Evolutionary conservation across 2,329 filamentous ascomycete genomes (phyloP).

Genomic region (Phyllosticta capitalensis): DNA sequence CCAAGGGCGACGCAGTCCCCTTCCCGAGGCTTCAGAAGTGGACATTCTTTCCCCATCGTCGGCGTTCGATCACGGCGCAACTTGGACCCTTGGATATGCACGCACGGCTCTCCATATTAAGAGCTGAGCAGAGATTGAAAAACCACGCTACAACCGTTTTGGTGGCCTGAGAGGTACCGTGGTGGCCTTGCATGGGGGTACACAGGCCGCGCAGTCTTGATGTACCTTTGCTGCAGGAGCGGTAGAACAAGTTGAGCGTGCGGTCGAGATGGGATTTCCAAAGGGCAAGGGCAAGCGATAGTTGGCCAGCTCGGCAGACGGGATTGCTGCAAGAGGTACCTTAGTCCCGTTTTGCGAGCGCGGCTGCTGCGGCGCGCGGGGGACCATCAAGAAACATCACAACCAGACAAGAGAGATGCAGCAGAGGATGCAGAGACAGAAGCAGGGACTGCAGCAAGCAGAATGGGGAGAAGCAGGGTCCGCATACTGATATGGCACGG

Average conservation of each 20-base stretch:
- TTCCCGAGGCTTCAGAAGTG: background rate
- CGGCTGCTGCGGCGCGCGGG: background rate
- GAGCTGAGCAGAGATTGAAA: background rate
- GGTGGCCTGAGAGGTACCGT: background rate
- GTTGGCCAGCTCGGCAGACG: background rate
- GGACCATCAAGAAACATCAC: background rate
- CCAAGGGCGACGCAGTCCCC: background rate
- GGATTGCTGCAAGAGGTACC: background rate
- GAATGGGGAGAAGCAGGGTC: background rate
- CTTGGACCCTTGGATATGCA: background rate
- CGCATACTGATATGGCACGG: background rate
- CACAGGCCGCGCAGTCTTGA: background rate
- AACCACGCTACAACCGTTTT: background rate
- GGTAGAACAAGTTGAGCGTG: background rate
- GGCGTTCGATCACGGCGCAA: background rate
- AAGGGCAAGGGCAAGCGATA: background rate
- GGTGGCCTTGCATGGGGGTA: background rate
- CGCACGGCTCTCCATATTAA: background rate
- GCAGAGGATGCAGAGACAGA: background rate
- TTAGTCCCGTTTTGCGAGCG: background rate
- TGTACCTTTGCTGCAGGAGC: background rate
- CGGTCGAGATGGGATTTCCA: background rate
- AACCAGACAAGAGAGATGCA: background rate
- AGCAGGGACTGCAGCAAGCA: background rate
- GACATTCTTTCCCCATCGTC: background rate